A percentile compares a stretch with the other conserved stretches of the same genome.
These are phyloP conservation scores for Diaporthe aspalathi DNA, from an alignment of 2,329 filamentous ascomycete genomes.

Conservation along the genomic window DNA sequence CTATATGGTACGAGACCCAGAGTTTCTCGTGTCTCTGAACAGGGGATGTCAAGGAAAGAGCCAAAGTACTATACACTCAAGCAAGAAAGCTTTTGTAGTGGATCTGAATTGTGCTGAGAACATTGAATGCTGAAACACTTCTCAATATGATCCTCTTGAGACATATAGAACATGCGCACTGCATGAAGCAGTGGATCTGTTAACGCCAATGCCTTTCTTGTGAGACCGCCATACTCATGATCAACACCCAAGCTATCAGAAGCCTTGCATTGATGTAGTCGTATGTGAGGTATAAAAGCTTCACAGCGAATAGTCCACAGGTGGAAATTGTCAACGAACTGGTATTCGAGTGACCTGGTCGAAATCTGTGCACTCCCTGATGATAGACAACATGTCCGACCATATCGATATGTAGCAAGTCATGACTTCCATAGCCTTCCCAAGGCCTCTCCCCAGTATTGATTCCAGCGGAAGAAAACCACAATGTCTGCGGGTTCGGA, in stretches of 20 bases:
- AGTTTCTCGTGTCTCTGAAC: not conserved
- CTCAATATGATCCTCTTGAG: too few species aligned
- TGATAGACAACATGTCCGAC: constrained; percentile 18
- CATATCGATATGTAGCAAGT: constrained; percentile 1
- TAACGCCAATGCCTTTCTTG: too few species aligned
- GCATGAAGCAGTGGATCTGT: too few species aligned
- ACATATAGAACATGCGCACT: too few species aligned
- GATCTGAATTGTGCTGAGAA: not conserved
- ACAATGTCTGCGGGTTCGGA: not conserved
- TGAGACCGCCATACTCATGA: too few species aligned
- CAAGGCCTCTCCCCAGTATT: not conserved
- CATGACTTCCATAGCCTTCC: not conserved
- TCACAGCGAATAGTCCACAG: not conserved
- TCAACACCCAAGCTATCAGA: not conserved
- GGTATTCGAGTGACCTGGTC: not conserved
- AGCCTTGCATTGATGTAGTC: accelerated
- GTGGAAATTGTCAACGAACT: not conserved
- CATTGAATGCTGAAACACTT: too few species aligned
- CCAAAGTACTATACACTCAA: accelerated
- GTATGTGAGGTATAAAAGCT: too few species aligned
- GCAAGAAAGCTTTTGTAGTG: too few species aligned
- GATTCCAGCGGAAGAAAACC: not conserved
- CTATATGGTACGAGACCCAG: constrained; percentile 14
- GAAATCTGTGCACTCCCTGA: constrained; percentile 2
- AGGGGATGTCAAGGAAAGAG: not conserved